A percentile compares a stretch with the other conserved stretches of the same genome.
Conservation (phyloP, 2,329 filamentous ascomycete genomes). For the Tolypocladium tundrense region DNA sequence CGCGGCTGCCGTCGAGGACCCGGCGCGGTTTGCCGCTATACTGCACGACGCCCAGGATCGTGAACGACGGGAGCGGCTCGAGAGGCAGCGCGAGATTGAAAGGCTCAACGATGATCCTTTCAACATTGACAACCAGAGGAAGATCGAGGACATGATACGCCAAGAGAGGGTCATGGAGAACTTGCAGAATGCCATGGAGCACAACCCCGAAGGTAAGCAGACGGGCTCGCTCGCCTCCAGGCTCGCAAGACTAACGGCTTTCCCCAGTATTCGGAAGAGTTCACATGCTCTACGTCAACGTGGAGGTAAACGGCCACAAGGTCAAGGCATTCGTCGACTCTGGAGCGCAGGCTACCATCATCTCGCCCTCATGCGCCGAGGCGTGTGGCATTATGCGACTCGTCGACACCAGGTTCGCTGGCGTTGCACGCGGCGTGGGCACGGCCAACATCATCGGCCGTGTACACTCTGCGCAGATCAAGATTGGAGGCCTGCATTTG, state of each 20-base stretch:
- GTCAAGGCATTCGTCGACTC: constrained; percentile 97
- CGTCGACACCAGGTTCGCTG: constrained; percentile 84
- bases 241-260: constrained; percentile 1
- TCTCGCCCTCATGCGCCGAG: constrained; percentile 89
- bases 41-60: constrained; percentile 58
- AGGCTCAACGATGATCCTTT: constrained; percentile 89
- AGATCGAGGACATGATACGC: constrained; percentile 95
- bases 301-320: constrained; percentile 84
- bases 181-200: constrained; percentile 89
- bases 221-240: not conserved
- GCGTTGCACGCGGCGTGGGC: constrained; percentile 85
- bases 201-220: constrained; percentile 81
- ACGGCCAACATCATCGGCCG: constrained; percentile 91
- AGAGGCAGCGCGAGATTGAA: constrained; percentile 74
- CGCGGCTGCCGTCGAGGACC: constrained; percentile 64
- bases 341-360: constrained; percentile 94
- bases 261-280: constrained; percentile 78
- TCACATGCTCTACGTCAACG: constrained; percentile 91
- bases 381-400: constrained; percentile 92
- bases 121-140: constrained; percentile 79
- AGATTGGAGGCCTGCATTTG: constrained; percentile 77
- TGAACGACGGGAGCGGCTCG: constrained; percentile 61
- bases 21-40: constrained; percentile 64
- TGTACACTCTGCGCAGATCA: constrained; percentile 91
- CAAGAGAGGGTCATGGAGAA: constrained; percentile 94